Conservation (phyloP, 78 protist genomes). For the Dictyostelium capitatum region DNA sequence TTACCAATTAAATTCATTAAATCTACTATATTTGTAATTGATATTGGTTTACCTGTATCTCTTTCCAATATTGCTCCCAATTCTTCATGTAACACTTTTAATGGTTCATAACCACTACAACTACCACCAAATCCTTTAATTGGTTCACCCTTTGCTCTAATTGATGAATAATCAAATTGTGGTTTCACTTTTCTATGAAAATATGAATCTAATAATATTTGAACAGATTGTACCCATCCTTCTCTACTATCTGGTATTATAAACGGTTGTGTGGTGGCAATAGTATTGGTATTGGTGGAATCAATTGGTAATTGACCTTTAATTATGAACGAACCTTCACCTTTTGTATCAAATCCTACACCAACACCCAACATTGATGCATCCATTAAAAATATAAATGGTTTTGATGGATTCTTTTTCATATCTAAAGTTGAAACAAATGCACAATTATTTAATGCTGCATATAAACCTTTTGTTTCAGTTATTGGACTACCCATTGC, state of each 20-base stretch:
- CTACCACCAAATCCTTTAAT: conserved; percentile 95
- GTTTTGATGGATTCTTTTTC: conserved; percentile 77
- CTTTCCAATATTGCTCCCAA: conserved; percentile 28
- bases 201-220: conserved; percentile 76
- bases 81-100: conserved; percentile 79
- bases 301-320: conserved; percentile 36
- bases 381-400: conserved; percentile 95
- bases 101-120: conserved; percentile 89
- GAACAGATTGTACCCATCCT: conserved; percentile 92
- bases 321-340: conserved; percentile 65
- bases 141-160: conserved; percentile 88
- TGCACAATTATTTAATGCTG: conserved; percentile 94
- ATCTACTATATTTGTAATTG: conserved; percentile 88
- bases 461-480: conserved; percentile 84
- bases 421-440: conserved; percentile 89
- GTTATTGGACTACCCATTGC: conserved; percentile 92
- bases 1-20: conserved; percentile 93
- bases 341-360: conserved; percentile 91
- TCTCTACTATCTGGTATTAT: conserved; percentile 88
- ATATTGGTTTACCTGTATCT: conserved; percentile 48
- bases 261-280: not conserved
- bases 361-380: conserved; percentile 95
- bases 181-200: not conserved
- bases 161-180: conserved; percentile 83
- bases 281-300: not conserved